Evolutionary conservation across 2,329 filamentous ascomycete species (phyloP).

Genomic region (Nemania sp.): DNA sequence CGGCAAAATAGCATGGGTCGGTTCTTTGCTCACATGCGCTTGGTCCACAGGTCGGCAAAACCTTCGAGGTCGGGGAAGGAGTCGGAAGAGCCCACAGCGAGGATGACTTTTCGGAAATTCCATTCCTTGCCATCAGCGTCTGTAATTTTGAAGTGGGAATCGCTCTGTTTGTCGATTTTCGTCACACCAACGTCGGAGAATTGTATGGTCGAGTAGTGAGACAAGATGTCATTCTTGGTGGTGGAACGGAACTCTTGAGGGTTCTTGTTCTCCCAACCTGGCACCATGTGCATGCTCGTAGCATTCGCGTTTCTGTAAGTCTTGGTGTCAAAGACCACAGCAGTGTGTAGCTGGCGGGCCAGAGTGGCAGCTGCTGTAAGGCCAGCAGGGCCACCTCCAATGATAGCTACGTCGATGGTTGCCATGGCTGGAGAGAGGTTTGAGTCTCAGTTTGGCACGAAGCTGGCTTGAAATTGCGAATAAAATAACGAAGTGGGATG

Average conservation of each 20-base stretch:
- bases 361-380: slow-evolving; percentile 29
- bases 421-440: too few relatives aligned
- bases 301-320: slow-evolving; percentile 27
- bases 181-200: slow-evolving; percentile 25
- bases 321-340: slow-evolving; percentile 31
- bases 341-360: slow-evolving; percentile 30
- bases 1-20: background rate
- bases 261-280: slow-evolving; percentile 29
- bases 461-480: too few relatives aligned
- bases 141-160: slow-evolving; percentile 41
- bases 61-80: slow-evolving; percentile 27
- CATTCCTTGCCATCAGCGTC: slow-evolving; percentile 25
- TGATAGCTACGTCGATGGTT: slow-evolving; percentile 28
- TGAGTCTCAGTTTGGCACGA: too few relatives aligned
- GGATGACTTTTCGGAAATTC: slow-evolving; percentile 28
- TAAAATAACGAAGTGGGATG: too few relatives aligned
- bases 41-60: slow-evolving; percentile 24
- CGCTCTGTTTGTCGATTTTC: slow-evolving; percentile 26
- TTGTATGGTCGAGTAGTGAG: slow-evolving; percentile 25
- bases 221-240: slow-evolving; percentile 19
- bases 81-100: slow-evolving; percentile 28
- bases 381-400: slow-evolving; percentile 33
- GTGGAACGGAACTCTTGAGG: slow-evolving; percentile 23
- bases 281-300: slow-evolving; percentile 30
- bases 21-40: slow-evolving; percentile 25